Evolutionary conservation across 2,329 filamentous ascomycete species (phyloP).

Genomic region (Corynespora cassiicola): DNA sequence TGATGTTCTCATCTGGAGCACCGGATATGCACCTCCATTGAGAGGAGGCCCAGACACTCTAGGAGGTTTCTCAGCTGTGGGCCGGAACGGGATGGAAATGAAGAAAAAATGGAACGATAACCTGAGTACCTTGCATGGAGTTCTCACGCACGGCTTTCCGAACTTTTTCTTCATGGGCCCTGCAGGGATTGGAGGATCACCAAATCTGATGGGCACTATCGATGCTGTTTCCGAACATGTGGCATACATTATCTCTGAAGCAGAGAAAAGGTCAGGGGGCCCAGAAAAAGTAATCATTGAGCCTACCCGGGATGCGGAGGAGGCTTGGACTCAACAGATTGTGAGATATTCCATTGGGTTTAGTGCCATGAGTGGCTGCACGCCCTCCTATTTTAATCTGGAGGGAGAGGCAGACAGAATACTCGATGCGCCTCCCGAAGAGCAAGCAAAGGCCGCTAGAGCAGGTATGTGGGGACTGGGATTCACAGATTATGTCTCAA

Average conservation of each 20-base stretch:
- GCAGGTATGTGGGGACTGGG: no score
- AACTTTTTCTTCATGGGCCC: constrained; percentile 56
- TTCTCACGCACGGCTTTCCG: constrained; percentile 56
- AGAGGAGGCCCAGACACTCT: constrained; percentile 24
- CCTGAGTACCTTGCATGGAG: constrained; percentile 55
- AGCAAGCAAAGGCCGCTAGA: no score
- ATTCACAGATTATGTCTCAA: no score
- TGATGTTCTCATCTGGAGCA: constrained; percentile 51
- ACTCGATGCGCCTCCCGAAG: no score
- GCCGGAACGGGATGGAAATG: constrained; percentile 50
- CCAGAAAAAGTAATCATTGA: constrained; percentile 4
- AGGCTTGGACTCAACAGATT: constrained; percentile 10
- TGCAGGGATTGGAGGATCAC: no score
- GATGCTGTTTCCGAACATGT: constrained; percentile 19
- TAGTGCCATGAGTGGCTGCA: constrained; percentile 12
- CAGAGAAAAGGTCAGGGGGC: not conserved
- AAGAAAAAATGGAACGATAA: constrained; percentile 52
- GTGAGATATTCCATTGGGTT: constrained; percentile 10
- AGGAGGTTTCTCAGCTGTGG: constrained; percentile 41
- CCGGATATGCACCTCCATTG: constrained; percentile 42
- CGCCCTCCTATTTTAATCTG: constrained; percentile 22
- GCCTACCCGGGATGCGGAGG: constrained; percentile 11
- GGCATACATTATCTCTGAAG: constrained; percentile 5
- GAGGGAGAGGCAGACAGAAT: no score
- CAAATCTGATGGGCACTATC: no score